Evolutionary conservation across 2,329 filamentous ascomycete species (phyloP), one percentile per base, ranked within the genome.

Genomic region (Aureobasidium sp.): DNA sequence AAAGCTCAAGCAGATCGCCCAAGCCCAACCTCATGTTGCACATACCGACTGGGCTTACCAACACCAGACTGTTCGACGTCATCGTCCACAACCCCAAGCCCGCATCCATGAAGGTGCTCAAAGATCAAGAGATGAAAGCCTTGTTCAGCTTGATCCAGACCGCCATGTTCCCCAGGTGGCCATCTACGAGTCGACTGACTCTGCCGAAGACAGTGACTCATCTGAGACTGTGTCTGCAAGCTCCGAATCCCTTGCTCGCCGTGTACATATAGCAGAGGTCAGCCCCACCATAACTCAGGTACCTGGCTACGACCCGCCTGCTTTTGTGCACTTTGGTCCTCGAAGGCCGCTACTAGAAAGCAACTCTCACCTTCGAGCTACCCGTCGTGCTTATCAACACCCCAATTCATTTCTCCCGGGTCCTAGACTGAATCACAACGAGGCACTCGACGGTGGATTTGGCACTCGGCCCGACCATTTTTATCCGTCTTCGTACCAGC

Each of bases 21-120:
- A 25, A 27, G 42, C 5, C 35, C 45, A 25, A 27, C 45, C 19
- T 7, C 41, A 25, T 37, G 25, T 34, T 24, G 34, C 40, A 24
- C 55, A 52, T 12, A 44, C 49, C 10, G 22, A 39, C 8, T 49
- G 44, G 19, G 47, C 56, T 27, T 45, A 62, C 34, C 45, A 49
- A 49, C 34, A 59, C 11, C 51, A 65, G 14, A 58, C 56, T 32
- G 38, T 49, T 24, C 58, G 59, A 6, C 58, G 61, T 35, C 55
- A 52, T 25, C 55, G 45, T 8, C 22, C 45, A 29, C 32, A 29
- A 11, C 34, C 45, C 34, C 21, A 22, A 12, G 27, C 19, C 24
- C 24, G 16, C n/a, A 21, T 57, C 58, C 39, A 57, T 59, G 6
- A 53, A 45, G 10, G 60, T 14, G 12, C 53, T 39, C 24, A 37